Evolutionary conservation across 2,329 filamentous ascomycete species (phyloP), one percentile per base, ranked within the genome.

Genomic region (Arthrobotrys sinensis): DNA sequence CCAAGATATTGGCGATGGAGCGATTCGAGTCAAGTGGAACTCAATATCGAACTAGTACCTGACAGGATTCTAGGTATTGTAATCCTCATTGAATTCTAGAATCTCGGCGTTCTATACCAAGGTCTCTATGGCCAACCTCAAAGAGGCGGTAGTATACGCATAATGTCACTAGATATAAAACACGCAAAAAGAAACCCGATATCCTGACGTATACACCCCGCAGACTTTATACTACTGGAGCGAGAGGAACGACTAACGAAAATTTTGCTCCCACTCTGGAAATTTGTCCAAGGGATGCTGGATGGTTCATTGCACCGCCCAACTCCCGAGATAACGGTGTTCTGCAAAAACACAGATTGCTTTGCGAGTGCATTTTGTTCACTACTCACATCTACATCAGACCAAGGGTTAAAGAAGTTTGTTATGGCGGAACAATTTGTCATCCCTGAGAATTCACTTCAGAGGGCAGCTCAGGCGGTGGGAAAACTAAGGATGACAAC

Each of bases 351-450:
- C 32, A 0, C 11, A 10, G 40, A 57, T 16, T 73, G 69, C 46
- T 36, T 50, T 16, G 34, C 69, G 1, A 6, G 60, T 3, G 60
- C 69, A 8, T 12, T 75, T 4, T 62, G 70, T 16, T 75, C 70
- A 3, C 12, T 75, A 1, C 16, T 62, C 16, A 19, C n/a, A 16
- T 75, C 62, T 12, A 10, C 67, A 14, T 16, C 11, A 14, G 7
- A 4, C 1, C 6, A 21, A 4, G n/a, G 5, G 10, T 34, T 45
- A 1, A 21, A 1, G 12, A 52, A 1, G 14, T 40, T 7, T 28
- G 24, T 75, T 11, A 19, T 46, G 11, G 14, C 46, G 0, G 19
- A 24, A 21, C 1, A 8, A 14, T 32, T 46, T 16, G n/a, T 34
- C 1, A 50, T 57, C 0, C 52, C 50, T 0, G 12, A 16, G 14